A percentile compares a stretch with the other conserved stretches of the same genome.
These are phyloP conservation scores for Schrenkiella parvula DNA, from an alignment of 345 rosid genomes.

Conservation along the genomic window DNA sequence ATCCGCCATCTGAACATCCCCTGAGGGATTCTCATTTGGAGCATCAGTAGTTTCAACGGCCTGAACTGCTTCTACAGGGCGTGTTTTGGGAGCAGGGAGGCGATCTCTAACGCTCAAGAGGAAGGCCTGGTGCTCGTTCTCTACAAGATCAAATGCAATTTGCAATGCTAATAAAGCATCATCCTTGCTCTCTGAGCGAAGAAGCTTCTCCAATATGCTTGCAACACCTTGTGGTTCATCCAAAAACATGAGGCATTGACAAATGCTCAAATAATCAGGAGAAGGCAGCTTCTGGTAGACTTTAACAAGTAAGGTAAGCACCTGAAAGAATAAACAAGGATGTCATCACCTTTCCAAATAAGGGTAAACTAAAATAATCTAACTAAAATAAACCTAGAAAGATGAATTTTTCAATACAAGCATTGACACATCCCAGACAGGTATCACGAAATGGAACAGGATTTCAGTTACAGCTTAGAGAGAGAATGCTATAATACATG, in stretches of 20 bases:
- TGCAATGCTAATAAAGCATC: constrained; percentile 88
- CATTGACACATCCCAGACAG: neutral
- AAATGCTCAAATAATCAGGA: constrained; percentile 91
- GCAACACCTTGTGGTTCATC: constrained; percentile 88
- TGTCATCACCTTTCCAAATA: constrained; percentile 17
- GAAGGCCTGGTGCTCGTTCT: constrained; percentile 98
- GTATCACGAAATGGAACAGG: neutral
- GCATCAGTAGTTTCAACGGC: constrained; percentile 45
- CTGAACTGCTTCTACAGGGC: constrained; percentile 49
- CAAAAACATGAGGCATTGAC: constrained; percentile 98
- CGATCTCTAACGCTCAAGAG: constrained; percentile 85
- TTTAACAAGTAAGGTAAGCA: constrained; percentile 82
- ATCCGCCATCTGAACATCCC: constrained; percentile 84
- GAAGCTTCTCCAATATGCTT: constrained; percentile 86
- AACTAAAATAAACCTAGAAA: neutral
- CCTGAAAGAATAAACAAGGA: constrained; percentile 47
- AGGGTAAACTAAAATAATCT: neutral
- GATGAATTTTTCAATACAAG: neutral
- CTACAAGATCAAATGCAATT: constrained; percentile 94
- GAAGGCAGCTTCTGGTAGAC: constrained; percentile 87
- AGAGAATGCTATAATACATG: neutral
- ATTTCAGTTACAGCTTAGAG: neutral
- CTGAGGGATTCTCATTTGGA: constrained; percentile 55
- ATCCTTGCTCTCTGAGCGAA: constrained; percentile 75
- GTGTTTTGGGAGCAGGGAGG: constrained; percentile 66